Conservation (phyloP, 2,329 filamentous ascomycete genomes). For the Sclerotiophoma versabilis region DNA sequence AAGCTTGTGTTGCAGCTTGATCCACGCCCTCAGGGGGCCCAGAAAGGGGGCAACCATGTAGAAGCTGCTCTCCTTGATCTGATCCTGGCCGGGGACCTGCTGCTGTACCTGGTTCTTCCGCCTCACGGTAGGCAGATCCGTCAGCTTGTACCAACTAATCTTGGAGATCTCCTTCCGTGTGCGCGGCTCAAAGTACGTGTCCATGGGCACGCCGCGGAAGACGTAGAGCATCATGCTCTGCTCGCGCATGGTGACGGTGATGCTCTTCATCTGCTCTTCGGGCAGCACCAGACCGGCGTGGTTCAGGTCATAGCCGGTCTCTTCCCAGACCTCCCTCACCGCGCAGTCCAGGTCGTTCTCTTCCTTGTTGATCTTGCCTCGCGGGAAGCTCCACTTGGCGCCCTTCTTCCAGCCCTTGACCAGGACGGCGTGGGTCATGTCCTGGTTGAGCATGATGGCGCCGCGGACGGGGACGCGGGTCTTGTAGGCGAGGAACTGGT, state of each 20-base stretch:
- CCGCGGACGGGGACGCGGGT: conserved; percentile 91
- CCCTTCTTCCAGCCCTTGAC: conserved; percentile 99
- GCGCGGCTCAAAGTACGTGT: conserved; percentile 85
- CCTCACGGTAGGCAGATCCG: conserved; percentile 82
- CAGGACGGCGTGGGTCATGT: conserved; percentile 92
- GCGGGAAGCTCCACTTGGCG: conserved; percentile 93
- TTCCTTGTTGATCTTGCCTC: conserved; percentile 98
- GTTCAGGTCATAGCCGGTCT: conserved; percentile 87
- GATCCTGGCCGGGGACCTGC: conserved; percentile 60
- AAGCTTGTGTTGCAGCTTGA: conserved; percentile 80
- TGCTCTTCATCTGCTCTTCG: conserved; percentile 76
- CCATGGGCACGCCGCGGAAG: conserved; percentile 85
- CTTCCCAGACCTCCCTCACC: conserved; percentile 91
- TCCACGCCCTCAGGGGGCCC: conserved; percentile 85
- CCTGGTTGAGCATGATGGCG: conserved; percentile 88
- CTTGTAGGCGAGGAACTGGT: conserved; percentile 94
- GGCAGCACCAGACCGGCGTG: conserved; percentile 76
- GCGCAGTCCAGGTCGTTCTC: conserved; percentile 94
- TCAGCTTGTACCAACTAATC: conserved; percentile 92
- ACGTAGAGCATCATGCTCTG: conserved; percentile 94
- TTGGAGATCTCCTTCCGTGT: conserved; percentile 98
- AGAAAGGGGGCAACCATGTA: conserved; percentile 98
- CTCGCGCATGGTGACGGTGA: conserved; percentile 88
- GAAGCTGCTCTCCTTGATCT: conserved; percentile 80
- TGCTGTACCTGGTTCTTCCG: conserved; percentile 70